Evolutionary conservation across 495 filamentous ascomycete species (phyloP), one percentile per base, ranked within the genome.

Genomic region (Usnea hakonensis): DNA sequence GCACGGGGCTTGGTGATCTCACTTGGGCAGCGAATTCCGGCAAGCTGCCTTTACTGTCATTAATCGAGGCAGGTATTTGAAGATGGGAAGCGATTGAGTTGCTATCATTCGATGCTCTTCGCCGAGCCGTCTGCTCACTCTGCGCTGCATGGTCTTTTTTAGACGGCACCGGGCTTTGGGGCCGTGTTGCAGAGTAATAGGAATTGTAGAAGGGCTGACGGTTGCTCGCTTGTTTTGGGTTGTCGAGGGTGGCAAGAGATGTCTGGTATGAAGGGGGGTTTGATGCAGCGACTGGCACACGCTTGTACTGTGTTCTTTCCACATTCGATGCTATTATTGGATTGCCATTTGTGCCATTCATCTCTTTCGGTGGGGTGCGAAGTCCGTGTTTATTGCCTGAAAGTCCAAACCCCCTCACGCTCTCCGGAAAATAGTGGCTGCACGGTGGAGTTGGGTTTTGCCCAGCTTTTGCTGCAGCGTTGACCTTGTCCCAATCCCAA

Each of bases 11-110:
- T 50, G 41, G 32, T 33, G 33, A n/a, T 71, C 81, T 66, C 75
- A 91, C 88, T 80, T 89, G 84, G 37, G 90, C 88, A 46, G 90
- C 88, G 71, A 95, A 92, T 65, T 93, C 88, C 4, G 88, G 81
- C 68, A 95, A 68, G 69, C 78, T 90, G 5, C 87, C 87, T 48
- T 87, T 87, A 65, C 79, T 85, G 16, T 84, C 74, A 63, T 86
- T 91, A 66, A 95, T 91, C 23, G 89, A 83, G 21, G 78, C 67
- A 7, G 90, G 90, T 23, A 94, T 84, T 62, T 85, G 81, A 38
- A 91, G 75, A 70, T 84, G 87, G 35, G 87, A 83, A 30, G 75
- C 73, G 5, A 82, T 82, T 66, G 84, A 76, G 26, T 76, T 79
- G 41, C 72, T 57, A n/a, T 64, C 59, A 21, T 58, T 61, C 64